Percentiles rank a stretch among this genome's conserved stretches.
Conservation (phyloP, 2,329 filamentous ascomycete genomes). For the Alternaria arborescens region DNA sequence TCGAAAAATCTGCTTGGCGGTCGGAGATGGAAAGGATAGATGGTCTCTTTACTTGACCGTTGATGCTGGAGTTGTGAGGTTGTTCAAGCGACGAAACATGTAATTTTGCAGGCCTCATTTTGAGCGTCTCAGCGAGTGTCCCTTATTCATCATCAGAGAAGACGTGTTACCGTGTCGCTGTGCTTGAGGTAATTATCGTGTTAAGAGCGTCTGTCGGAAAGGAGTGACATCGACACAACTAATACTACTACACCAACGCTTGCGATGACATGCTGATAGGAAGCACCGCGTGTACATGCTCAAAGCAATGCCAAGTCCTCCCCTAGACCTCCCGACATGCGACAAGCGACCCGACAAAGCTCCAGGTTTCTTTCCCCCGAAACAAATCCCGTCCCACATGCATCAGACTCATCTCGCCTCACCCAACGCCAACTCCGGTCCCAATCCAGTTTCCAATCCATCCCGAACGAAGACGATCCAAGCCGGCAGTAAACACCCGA, state of each 20-base stretch:
- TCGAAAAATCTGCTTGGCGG: background rate
- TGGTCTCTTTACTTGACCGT: background rate
- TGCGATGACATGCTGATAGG: background rate
- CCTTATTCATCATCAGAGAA: background rate
- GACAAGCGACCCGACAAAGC: conserved; percentile 4
- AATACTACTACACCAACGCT: background rate
- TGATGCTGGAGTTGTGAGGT: background rate
- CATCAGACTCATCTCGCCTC: conserved; percentile 1
- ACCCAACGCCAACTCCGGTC: background rate
- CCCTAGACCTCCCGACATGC: conserved; percentile 7
- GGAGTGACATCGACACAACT: background rate
- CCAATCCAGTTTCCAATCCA: background rate
- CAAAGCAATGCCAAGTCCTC: conserved; percentile 3
- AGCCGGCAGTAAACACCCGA: background rate
- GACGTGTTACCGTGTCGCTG: background rate
- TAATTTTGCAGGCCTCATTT: too few species aligned
- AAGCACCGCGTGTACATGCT: background rate
- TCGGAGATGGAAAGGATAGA: background rate
- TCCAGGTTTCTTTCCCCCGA: background rate
- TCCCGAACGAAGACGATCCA: conserved; percentile 2
- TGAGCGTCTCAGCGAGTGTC: too few species aligned
- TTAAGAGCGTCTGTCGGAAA: background rate
- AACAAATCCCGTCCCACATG: conserved; percentile 4
- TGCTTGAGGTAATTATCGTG: background rate
- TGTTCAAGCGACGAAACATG: background rate